Evolutionary conservation across 352 stramenopile species (phyloP).

Genomic region (Globisporangium okanoganense): DNA sequence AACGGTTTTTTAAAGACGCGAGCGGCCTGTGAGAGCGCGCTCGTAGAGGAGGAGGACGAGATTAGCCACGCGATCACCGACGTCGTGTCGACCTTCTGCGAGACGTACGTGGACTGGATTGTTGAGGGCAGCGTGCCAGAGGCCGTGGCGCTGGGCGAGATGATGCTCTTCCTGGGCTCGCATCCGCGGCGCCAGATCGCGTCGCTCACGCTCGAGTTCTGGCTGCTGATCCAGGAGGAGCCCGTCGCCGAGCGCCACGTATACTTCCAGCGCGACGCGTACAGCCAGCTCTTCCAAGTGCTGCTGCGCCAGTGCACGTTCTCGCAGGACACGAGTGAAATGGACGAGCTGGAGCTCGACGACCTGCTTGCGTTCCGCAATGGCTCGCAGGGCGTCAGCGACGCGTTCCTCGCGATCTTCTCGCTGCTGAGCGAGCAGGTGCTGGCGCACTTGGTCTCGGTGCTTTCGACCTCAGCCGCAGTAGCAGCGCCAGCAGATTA

Average conservation of each 20-base stretch:
- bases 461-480: conserved; percentile 20
- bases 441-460: conserved; percentile 32
- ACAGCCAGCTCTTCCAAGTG: conserved; percentile 50
- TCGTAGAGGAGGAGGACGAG: conserved; percentile 48
- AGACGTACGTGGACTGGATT: conserved; percentile 73
- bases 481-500: neutral
- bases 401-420: conserved; percentile 56
- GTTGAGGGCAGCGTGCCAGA: conserved; percentile 39
- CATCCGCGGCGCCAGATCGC: conserved; percentile 69
- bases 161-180: conserved; percentile 55
- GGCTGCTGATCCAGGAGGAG: conserved; percentile 65
- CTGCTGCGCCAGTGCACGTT: conserved; percentile 59
- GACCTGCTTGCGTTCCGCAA: conserved; percentile 56
- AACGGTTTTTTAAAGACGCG: conserved; percentile 44
- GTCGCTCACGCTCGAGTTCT: conserved; percentile 73
- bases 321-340: conserved; percentile 30
- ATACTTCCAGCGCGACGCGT: conserved; percentile 60
- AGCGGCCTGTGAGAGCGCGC: conserved; percentile 41
- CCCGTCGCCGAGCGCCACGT: conserved; percentile 44
- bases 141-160: conserved; percentile 34
- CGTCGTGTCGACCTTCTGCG: conserved; percentile 61
- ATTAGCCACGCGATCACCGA: conserved; percentile 56
- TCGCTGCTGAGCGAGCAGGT: conserved; percentile 46
- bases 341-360: conserved; percentile 64
- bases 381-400: conserved; percentile 51